Conservation (phyloP, 2,329 filamentous ascomycete genomes). For the Calycina herbarum region DNA sequence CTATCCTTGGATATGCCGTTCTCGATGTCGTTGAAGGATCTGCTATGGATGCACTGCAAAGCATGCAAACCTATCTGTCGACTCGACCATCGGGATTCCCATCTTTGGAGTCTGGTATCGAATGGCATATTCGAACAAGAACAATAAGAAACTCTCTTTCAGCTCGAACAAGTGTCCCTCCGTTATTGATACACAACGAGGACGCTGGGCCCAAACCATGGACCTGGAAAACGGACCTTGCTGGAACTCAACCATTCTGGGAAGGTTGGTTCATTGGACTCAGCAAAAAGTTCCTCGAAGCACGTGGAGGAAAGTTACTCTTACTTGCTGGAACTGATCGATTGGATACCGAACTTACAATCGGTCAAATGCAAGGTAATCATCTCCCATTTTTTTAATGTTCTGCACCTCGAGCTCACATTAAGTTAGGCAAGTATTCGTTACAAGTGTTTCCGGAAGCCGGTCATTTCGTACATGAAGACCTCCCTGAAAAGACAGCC, state of each 20-base stretch:
- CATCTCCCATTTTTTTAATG: slow-evolving; percentile 5
- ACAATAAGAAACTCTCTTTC: slow-evolving; percentile 82
- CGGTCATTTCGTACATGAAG: slow-evolving; percentile 96
- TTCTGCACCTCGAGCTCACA: slow-evolving; percentile 2
- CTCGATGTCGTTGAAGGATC: slow-evolving; percentile 95
- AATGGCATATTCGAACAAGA: slow-evolving; percentile 89
- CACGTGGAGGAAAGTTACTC: slow-evolving; percentile 79
- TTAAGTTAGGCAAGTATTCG: slow-evolving; percentile 78
- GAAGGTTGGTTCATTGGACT: slow-evolving; percentile 89
- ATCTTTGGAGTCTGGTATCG: slow-evolving; percentile 76
- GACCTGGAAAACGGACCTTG: slow-evolving; percentile 85
- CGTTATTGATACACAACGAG: slow-evolving; percentile 60
- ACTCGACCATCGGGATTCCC: slow-evolving; percentile 77
- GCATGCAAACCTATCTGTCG: slow-evolving; percentile 89
- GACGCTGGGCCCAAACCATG: slow-evolving; percentile 45
- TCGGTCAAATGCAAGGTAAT: slow-evolving; percentile 93
- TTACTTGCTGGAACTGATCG: slow-evolving; percentile 87
- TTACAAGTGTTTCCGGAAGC: slow-evolving; percentile 92
- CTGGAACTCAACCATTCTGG: slow-evolving; percentile 86
- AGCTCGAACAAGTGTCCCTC: slow-evolving; percentile 85
- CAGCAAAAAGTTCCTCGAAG: slow-evolving; percentile 82
- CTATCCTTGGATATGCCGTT: slow-evolving; percentile 81
- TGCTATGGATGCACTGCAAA: slow-evolving; percentile 89
- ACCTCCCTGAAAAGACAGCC: slow-evolving; percentile 87
- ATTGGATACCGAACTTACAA: slow-evolving; percentile 87